A percentile compares a stretch with the other conserved stretches of the same genome.
phyloP scores from a whole-genome alignment of 2,329 filamentous ascomycete species.

The Paramyrothecium roridum region DNA sequence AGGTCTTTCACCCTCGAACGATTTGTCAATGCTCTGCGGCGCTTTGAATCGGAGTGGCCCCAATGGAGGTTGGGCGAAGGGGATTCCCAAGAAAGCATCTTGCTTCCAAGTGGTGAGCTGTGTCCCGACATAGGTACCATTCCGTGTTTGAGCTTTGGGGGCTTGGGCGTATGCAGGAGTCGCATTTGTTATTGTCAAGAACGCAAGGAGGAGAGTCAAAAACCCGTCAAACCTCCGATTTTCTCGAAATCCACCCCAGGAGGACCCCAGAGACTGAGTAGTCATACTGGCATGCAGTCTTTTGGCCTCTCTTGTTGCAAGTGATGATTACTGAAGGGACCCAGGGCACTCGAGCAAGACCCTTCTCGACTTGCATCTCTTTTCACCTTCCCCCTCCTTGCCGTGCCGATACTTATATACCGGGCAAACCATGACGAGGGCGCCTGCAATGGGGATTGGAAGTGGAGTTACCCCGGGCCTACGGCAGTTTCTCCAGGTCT shows the following conservation, averaged over 20 bases:
- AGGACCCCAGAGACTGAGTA: too few relatives aligned
- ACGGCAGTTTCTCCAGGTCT: background rate
- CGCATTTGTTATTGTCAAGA: background rate
- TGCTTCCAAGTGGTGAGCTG: constrained; percentile 31
- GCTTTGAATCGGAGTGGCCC: constrained; percentile 31
- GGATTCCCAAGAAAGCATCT: constrained; percentile 36
- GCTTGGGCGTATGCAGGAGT: constrained; percentile 3
- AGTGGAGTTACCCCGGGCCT: background rate
- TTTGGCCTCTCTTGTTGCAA: too few relatives aligned
- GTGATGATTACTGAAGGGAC: too few relatives aligned
- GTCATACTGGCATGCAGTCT: too few relatives aligned
- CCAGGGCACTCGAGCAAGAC: too few relatives aligned
- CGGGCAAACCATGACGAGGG: too few relatives aligned
- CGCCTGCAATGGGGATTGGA: too few relatives aligned
- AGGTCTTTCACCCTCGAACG: constrained; percentile 33
- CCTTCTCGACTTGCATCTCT: too few relatives aligned
- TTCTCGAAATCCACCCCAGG: too few relatives aligned
- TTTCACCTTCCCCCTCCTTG: too few relatives aligned
- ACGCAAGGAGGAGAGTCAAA: background rate
- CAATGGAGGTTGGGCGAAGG: constrained; percentile 34
- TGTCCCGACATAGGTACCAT: constrained; percentile 23
- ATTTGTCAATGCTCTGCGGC: constrained; percentile 32
- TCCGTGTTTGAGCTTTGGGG: constrained; percentile 15
- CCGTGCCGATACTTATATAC: too few relatives aligned
- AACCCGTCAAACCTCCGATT: background rate